These are phyloP conservation scores for Sugiyamaella lignohabitans DNA, from an alignment of 805 yeast genomes.

Conservation along the genomic window DNA sequence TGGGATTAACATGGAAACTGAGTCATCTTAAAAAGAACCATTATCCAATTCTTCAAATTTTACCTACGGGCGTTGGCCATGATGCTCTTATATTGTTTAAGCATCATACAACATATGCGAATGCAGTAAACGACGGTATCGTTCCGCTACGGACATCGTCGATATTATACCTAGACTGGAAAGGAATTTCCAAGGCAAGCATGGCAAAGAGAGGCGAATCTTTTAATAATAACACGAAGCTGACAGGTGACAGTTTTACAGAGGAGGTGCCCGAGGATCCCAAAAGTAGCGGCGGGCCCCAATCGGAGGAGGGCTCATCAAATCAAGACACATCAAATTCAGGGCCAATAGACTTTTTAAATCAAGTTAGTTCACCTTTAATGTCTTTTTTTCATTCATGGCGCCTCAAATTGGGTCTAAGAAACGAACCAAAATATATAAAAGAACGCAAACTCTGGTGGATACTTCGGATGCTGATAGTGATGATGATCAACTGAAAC, in stretches of 20 bases:
- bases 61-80: slow-evolving; percentile 74
- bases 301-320: background rate
- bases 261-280: slow-evolving; percentile 2
- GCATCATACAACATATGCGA: slow-evolving; percentile 80
- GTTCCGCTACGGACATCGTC: slow-evolving; percentile 93
- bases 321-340: background rate
- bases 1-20: slow-evolving; percentile 52
- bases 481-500: slow-evolving; percentile 13
- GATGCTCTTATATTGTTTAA: slow-evolving; percentile 54
- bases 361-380: slow-evolving; percentile 7
- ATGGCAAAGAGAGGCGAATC: slow-evolving; percentile 14
- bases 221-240: background rate
- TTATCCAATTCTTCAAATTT: slow-evolving; percentile 63
- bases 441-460: slow-evolving; percentile 23
- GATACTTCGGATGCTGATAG: slow-evolving; percentile 15
- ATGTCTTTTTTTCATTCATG: slow-evolving; percentile 26
- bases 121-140: slow-evolving; percentile 87
- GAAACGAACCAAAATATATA: slow-evolving; percentile 24
- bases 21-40: slow-evolving; percentile 22
- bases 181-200: slow-evolving; percentile 52
- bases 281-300: background rate
- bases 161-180: slow-evolving; percentile 77
- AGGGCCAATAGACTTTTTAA: slow-evolving; percentile 10
- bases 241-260: background rate
- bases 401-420: slow-evolving; percentile 27